phyloP scores from a whole-genome alignment of 345 rosid genomes.

The Ceriops zippeliana region DNA sequence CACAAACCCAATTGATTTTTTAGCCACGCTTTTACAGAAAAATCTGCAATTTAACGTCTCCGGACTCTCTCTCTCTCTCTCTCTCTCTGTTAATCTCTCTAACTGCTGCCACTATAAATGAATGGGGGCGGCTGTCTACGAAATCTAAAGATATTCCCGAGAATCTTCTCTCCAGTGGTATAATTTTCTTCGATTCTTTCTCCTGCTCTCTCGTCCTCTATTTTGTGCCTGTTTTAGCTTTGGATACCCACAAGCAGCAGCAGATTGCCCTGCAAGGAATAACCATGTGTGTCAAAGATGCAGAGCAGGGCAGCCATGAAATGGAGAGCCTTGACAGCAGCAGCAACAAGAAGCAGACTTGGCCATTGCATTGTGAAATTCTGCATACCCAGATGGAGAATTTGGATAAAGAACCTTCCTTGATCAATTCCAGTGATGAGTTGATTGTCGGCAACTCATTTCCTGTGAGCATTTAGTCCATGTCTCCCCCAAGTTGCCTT shows the following conservation, averaged over 20 bases:
- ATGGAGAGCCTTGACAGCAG: conserved; percentile 17
- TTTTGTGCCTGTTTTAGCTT: conserved; percentile 8
- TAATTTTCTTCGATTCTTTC: conserved; percentile 14
- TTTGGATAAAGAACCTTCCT: conserved; percentile 34
- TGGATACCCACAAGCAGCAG: conserved; percentile 21
- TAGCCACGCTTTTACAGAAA: conserved; percentile 42
- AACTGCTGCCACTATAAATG: not conserved
- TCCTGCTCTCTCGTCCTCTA: not conserved
- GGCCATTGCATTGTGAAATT: conserved; percentile 41
- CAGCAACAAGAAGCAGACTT: conserved; percentile 17
- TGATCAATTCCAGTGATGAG: conserved; percentile 27
- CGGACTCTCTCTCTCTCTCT: not conserved
- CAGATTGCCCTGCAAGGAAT: not conserved
- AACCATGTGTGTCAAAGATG: conserved; percentile 54
- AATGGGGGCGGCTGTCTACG: too few relatives aligned
- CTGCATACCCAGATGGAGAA: conserved; percentile 46
- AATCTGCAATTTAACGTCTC: conserved; percentile 43
- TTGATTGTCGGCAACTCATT: conserved; percentile 26
- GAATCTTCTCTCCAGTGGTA: conserved; percentile 38
- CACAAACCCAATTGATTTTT: conserved; percentile 22
- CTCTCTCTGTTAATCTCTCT: not conserved
- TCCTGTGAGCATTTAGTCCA: conserved; percentile 32
- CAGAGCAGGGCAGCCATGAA: conserved; percentile 33
- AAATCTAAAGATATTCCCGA: conserved; percentile 22
- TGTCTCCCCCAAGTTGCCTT: not conserved